Percentiles rank a stretch among this genome's conserved stretches.
phyloP scores from a whole-genome alignment of 202 grass and related monocot genomes.

The Eragrostis tef region DNA sequence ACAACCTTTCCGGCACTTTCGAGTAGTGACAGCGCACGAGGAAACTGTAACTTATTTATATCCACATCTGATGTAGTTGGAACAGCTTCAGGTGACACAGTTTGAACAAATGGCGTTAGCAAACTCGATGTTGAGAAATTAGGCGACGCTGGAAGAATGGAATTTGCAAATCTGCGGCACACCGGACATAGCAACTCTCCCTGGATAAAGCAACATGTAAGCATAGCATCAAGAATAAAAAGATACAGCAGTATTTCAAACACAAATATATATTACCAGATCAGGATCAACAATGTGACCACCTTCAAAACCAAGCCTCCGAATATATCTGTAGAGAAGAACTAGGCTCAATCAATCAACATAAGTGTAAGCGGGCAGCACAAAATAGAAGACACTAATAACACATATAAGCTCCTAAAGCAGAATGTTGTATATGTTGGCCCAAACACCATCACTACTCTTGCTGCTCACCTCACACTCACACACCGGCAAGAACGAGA shows the following conservation, averaged over 20 bases:
- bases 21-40: constrained; percentile 64
- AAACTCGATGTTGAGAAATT: constrained; percentile 53
- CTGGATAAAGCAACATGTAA: constrained; percentile 57
- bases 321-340: constrained; percentile 70
- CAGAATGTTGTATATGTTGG: not conserved
- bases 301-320: constrained; percentile 97
- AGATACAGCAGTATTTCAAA: constrained; percentile 27
- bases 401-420: not conserved
- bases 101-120: constrained; percentile 43
- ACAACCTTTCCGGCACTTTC: constrained; percentile 79
- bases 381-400: not conserved
- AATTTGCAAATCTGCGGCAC: constrained; percentile 95
- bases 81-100: constrained; percentile 36
- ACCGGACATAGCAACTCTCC: constrained; percentile 98
- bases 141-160: constrained; percentile 79
- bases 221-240: constrained; percentile 42
- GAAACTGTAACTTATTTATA: constrained; percentile 53
- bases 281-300: constrained; percentile 91
- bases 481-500: no score
- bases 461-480: no score
- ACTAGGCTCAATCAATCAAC: constrained; percentile 29
- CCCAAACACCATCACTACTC: no score
- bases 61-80: constrained; percentile 44
- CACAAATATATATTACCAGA: constrained; percentile 57
- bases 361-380: constrained; percentile 23